Base-by-base conservation (phyloP, 2,329 filamentous ascomycete genomes). In the Xylariomycetidae sp. region DNA sequence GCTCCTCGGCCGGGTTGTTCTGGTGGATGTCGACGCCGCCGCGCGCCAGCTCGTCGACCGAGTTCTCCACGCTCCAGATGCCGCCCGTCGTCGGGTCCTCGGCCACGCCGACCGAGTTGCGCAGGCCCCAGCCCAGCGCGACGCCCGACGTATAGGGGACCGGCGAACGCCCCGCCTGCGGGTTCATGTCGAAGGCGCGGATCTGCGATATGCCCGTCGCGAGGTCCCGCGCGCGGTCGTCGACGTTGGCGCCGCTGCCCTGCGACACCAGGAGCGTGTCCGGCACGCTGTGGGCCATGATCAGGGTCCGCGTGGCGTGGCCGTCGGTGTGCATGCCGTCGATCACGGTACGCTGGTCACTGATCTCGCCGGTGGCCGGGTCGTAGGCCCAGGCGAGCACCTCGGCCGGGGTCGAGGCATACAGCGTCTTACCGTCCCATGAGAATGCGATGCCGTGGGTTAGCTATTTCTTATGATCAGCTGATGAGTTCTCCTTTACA, bases 1-100 rank as follows among this genome's bases (percentile, higher is more conserved):
- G 59, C 58, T 88, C 80, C 53, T 88, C 83, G 15, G 70, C 83
- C 0, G 83, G 83, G 47, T 88, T 87, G 49, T 83, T 67, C 40
- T 74, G 55, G 46, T 83, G 77, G 30, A 85, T 71, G 38, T 83
- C 77, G 15, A 66, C 45, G 6, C 73, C 73, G 29, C 70, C 59
- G 20, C 82, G 68, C n/a, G 58, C 58, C 11, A 85, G 64, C 27
- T 82, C 57, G 55, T 87, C 82, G 11, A 77, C 77, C 4, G 74
- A 80, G 57, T 87, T 88, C 57, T 88, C 83, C 7, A 88, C 80
- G 17, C 63, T 66, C 59, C 67, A 77, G 40, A 77, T 62, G 13
- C 64, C 69, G 19, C 72, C 72, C 1, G 62, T 63, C 5, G 45
- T 36, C 2, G 69, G 70, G 34, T 85, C 67, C 54, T 84, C 81